Base-by-base conservation (phyloP, 306 rosid genomes). In the Benincasa hispida region DNA sequence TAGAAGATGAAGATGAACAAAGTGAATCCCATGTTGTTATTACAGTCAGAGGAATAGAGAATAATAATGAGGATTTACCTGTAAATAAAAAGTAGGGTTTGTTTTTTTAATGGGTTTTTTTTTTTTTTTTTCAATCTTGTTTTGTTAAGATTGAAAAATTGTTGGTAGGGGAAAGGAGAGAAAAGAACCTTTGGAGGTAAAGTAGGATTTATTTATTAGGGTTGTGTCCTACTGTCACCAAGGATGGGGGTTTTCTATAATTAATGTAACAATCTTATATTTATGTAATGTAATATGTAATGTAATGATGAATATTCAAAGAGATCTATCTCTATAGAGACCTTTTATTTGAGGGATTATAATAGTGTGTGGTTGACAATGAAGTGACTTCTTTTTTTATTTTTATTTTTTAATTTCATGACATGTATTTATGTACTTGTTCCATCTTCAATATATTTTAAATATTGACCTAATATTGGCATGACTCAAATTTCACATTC, bases 21-120 rank as follows among this genome's bases (percentile, higher is more conserved):
- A 48, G 51, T 3, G 1, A 2, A 61, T 0, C 75, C 27, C 93
- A 85, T 58, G 86, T 88, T 75, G 80, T 72, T 79, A 87, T 91
- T 51, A 86, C 57, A 12, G 80, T 91, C 35, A 77, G 34, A n/a
- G 92, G 75, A 27, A 76, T 24, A 0, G 51, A 27, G 21, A 45
- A 59, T 19, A 45, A 45, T 45, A 12, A 12, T 50, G 53, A 35
- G 27, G 78, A 79, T 15, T 82, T 87, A 0, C 72, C 74, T 54
- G 77, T 55, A 53, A 72, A 72, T 72, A 72, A 72, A 6, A 50
- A 12, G 8, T 34, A 4, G 76, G 21, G 51, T 24, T 47, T 47
- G 42, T 21, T 22, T 41, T 69, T 14, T 13, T 15, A 2, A 3
- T 47, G 53, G 53, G 18, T 18, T 47, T 4, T 13, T 47, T 12